Evolutionary conservation across 164 flowering plant species (phyloP).

Genomic region (Paratinospora sagittata): DNA sequence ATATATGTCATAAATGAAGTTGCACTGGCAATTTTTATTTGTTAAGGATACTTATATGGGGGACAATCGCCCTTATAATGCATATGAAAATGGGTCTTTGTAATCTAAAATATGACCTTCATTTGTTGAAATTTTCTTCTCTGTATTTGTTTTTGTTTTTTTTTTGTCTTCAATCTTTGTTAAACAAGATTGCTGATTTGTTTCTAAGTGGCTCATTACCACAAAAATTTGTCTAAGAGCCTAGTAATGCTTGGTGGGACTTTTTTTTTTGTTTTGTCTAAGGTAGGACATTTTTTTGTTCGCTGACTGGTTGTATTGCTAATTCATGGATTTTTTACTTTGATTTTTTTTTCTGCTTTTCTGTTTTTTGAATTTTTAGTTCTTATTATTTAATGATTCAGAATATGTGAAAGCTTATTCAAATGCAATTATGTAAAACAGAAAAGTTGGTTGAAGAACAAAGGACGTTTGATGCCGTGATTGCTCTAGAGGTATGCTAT

Average conservation of each 20-base stretch:
- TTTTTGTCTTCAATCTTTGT: neutral
- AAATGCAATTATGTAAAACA: conserved; percentile 31
- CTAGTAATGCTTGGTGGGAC: neutral
- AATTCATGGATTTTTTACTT: neutral
- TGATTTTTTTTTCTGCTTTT: no score
- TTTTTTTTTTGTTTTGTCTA: neutral
- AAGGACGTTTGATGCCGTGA: conserved; percentile 80
- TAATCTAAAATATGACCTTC: neutral
- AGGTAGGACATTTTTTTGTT: neutral
- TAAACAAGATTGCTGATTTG: neutral
- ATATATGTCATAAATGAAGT: neutral
- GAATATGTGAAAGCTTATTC: conserved; percentile 8
- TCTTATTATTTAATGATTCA: neutral
- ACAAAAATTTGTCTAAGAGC: neutral
- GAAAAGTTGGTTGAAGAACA: conserved; percentile 81
- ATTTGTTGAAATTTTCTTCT: neutral
- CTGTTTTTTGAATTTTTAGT: neutral
- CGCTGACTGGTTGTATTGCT: neutral
- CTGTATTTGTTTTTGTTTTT: neutral
- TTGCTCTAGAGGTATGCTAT: conserved; percentile 72
- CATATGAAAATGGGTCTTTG: neutral
- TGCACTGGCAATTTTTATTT: neutral
- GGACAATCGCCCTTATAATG: neutral
- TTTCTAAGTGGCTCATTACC: neutral
- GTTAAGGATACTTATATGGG: neutral